Conservation (phyloP, 305 asterid genomes). For the Solanum hybrid region DNA sequence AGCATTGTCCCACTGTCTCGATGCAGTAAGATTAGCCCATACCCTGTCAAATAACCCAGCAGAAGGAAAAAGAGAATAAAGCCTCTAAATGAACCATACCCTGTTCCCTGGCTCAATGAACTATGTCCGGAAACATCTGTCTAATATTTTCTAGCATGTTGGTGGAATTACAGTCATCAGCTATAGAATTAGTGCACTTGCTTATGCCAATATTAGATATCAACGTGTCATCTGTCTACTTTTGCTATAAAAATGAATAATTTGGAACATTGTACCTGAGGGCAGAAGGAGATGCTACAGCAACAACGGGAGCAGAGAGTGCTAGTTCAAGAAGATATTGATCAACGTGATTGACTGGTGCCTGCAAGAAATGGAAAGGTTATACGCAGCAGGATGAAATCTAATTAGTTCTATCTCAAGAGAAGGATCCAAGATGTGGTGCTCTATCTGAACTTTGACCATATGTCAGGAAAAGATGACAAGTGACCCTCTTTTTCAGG, state of each 20-base stretch:
- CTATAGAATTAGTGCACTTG: not conserved
- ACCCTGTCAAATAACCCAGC: conserved; percentile 38
- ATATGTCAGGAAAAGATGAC: not conserved
- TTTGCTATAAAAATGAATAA: not conserved
- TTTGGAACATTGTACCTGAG: conserved; percentile 29
- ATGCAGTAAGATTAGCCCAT: conserved; percentile 60
- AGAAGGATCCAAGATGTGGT: not conserved
- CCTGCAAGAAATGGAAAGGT: conserved; percentile 24
- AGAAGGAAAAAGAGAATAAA: not conserved
- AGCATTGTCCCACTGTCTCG: conserved; percentile 53
- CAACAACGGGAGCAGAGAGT: conserved; percentile 60
- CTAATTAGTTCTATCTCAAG: not conserved
- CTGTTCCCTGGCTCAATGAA: not conserved
- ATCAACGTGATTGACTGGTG: conserved; percentile 48
- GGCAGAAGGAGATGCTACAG: conserved; percentile 86
- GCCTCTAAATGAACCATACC: not conserved
- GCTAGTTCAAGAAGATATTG: conserved; percentile 41
- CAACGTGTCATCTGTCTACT: not conserved
- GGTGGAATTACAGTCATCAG: not conserved
- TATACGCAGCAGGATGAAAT: not conserved
- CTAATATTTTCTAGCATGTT: not conserved
- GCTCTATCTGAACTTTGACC: not conserved
- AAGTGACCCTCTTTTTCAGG: not conserved
- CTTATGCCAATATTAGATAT: not conserved
- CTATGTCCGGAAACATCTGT: not conserved